Evolutionary conservation across 371 early-diverging fungal genomes (phyloP).

Genomic region (Dichotomocladium elegans): DNA sequence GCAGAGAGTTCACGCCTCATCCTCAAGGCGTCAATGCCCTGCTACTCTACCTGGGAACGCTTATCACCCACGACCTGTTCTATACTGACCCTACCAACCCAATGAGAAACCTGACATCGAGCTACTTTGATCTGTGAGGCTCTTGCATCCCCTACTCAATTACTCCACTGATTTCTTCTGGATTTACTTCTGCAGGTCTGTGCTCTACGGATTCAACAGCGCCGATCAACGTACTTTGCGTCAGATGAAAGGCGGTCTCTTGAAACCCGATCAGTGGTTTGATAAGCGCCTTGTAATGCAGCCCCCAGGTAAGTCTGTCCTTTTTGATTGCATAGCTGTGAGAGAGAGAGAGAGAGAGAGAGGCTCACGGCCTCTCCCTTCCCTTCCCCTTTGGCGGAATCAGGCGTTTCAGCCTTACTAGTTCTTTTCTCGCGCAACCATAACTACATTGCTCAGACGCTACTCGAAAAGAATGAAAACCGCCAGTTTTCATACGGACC

Average conservation of each 20-base stretch:
- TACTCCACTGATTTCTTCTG: too few species aligned
- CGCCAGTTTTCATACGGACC: slow-evolving; percentile 34
- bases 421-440: slow-evolving; percentile 54
- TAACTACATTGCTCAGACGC: slow-evolving; percentile 45
- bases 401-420: slow-evolving; percentile 37
- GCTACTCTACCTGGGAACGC: slow-evolving; percentile 40
- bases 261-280: slow-evolving; percentile 52
- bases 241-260: slow-evolving; percentile 31
- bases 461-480: slow-evolving; percentile 42
- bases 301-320: slow-evolving; percentile 28
- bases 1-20: slow-evolving; percentile 29
- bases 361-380: too few species aligned
- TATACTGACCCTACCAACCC: slow-evolving; percentile 35
- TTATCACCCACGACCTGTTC: slow-evolving; percentile 58
- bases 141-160: too few species aligned
- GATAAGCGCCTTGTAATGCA: slow-evolving; percentile 45
- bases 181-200: too few species aligned
- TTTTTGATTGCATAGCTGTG: not conserved
- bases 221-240: slow-evolving; percentile 38
- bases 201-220: slow-evolving; percentile 42
- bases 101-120: slow-evolving; percentile 40
- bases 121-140: slow-evolving; percentile 46
- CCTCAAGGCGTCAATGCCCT: slow-evolving; percentile 38
- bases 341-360: not conserved
- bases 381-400: too few species aligned